phyloP scores from a whole-genome alignment of 1,284 basidiomycete genomes.

The Bjerkandera adusta region DNA sequence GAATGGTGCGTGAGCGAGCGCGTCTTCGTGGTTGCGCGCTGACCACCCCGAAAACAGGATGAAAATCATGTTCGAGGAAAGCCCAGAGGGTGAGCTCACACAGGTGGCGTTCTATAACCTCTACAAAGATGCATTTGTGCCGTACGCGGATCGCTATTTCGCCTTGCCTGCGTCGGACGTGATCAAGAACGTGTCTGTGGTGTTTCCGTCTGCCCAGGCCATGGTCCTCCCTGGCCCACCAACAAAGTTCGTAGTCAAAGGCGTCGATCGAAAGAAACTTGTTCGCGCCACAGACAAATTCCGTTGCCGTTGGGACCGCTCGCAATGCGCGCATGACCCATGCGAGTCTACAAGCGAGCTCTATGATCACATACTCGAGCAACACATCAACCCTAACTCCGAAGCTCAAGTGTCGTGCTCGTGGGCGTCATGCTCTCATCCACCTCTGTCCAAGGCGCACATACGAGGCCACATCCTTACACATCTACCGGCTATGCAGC shows the following conservation, averaged over 20 bases:
- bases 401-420: conserved; percentile 48
- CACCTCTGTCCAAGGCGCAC: conserved; percentile 42
- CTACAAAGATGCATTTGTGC: conserved; percentile 73
- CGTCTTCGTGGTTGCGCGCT: conserved; percentile 1
- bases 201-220: conserved; percentile 78
- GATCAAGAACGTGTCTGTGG: conserved; percentile 79
- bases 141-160: conserved; percentile 50
- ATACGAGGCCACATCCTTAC: conserved; percentile 70
- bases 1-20: conserved; percentile 57
- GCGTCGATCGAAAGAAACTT: conserved; percentile 68
- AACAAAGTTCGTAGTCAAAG: conserved; percentile 78
- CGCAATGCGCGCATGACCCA: conserved; percentile 46
- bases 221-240: conserved; percentile 75
- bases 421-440: conserved; percentile 63
- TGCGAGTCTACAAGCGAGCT: conserved; percentile 55
- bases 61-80: conserved; percentile 72
- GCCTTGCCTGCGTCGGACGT: conserved; percentile 81
- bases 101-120: conserved; percentile 91
- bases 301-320: conserved; percentile 68
- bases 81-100: conserved; percentile 72
- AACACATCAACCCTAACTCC: conserved; percentile 49
- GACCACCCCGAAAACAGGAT: conserved; percentile 54
- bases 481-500: conserved; percentile 60
- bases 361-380: conserved; percentile 61
- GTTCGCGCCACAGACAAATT: conserved; percentile 51